phyloP scores from a whole-genome alignment of 2,329 filamentous ascomycete species.

The Pseudogymnoascus sp. region DNA sequence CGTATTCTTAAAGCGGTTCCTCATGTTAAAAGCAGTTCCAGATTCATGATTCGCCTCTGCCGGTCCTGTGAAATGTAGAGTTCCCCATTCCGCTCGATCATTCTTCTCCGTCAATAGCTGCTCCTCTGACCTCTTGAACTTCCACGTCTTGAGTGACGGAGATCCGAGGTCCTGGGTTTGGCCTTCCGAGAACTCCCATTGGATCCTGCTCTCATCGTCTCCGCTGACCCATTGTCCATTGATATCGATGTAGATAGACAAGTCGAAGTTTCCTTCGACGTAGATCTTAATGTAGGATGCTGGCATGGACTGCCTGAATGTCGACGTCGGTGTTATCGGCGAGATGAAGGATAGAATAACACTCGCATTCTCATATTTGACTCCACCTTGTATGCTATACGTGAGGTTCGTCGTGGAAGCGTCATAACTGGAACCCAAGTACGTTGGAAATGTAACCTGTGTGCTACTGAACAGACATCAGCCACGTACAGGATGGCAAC shows the following conservation, averaged over 20 bases:
- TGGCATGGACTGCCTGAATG: conserved; percentile 40
- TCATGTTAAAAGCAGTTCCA: conserved; percentile 58
- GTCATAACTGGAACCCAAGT: conserved; percentile 57
- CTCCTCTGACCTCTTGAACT: conserved; percentile 51
- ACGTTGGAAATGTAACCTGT: conserved; percentile 50
- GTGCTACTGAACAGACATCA: conserved; percentile 36
- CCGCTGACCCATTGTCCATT: conserved; percentile 81
- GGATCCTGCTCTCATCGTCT: conserved; percentile 59
- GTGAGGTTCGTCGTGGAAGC: conserved; percentile 65
- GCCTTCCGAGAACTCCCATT: conserved; percentile 56
- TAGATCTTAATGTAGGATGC: conserved; percentile 69
- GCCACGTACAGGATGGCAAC: background rate
- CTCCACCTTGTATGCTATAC: conserved; percentile 42
- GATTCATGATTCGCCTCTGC: conserved; percentile 60
- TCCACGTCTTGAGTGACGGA: conserved; percentile 57
- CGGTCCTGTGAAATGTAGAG: conserved; percentile 68
- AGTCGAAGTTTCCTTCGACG: conserved; percentile 58
- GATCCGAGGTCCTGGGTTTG: conserved; percentile 30
- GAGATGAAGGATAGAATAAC: conserved; percentile 51
- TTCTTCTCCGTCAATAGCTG: conserved; percentile 65
- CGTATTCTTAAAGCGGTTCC: conserved; percentile 61
- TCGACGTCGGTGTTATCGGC: conserved; percentile 28
- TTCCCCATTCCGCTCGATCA: conserved; percentile 80
- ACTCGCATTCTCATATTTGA: conserved; percentile 35
- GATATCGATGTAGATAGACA: conserved; percentile 60